These are phyloP conservation scores for Chionographis japonica DNA, from an alignment of 106 monocot genomes.

Conservation along the genomic window DNA sequence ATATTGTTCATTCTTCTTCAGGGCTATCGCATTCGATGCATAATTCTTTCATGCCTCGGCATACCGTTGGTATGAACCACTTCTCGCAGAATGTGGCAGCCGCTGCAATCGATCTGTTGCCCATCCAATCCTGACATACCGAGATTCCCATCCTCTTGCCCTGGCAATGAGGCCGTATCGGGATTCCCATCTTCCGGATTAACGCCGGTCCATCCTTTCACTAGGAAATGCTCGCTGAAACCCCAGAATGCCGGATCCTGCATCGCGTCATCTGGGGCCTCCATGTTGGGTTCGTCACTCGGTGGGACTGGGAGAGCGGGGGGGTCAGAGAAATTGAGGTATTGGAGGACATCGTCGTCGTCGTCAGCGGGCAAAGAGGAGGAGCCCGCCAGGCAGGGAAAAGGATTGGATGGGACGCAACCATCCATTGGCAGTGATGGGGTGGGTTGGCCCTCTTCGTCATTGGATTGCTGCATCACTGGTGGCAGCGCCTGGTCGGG, in stretches of 20 bases:
- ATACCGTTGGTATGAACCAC: constrained; percentile 48
- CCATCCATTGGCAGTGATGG: background rate
- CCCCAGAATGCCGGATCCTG: background rate
- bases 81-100: constrained; percentile 42
- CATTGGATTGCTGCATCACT: background rate
- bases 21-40: background rate
- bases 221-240: no score
- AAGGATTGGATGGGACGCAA: background rate
- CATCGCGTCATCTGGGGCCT: no score
- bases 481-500: background rate
- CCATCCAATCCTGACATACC: no score
- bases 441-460: no score
- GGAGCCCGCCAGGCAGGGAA: background rate
- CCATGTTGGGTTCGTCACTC: background rate
- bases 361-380: background rate
- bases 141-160: background rate
- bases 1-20: background rate
- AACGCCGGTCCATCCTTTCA: background rate
- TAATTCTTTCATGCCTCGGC: background rate
- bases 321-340: constrained; percentile 2
- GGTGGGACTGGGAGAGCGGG: background rate
- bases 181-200: no score
- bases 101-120: constrained; percentile 27
- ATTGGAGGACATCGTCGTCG: constrained; percentile 12
- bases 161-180: no score